These are phyloP conservation scores for Nothophoma quercina DNA, from an alignment of 2,329 filamentous ascomycete genomes.

Conservation along the genomic window DNA sequence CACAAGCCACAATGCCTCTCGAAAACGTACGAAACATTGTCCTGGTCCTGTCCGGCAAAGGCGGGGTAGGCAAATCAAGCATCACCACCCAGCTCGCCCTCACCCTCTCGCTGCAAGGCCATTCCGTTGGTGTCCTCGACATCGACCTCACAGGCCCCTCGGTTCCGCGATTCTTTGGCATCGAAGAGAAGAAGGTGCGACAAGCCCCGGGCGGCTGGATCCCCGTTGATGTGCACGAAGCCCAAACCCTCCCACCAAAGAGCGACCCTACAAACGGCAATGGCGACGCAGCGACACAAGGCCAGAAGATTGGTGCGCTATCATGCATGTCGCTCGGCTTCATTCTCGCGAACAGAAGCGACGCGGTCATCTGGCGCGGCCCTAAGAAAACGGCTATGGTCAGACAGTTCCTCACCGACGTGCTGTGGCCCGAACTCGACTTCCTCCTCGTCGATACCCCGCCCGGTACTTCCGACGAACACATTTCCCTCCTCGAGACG, in stretches of 20 bases:
- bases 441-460: slow-evolving; percentile 95
- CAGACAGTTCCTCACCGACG: slow-evolving; percentile 90
- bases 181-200: slow-evolving; percentile 87
- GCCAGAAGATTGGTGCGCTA: slow-evolving; percentile 65
- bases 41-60: slow-evolving; percentile 92
- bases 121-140: slow-evolving; percentile 93
- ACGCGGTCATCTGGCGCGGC: slow-evolving; percentile 96
- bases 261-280: slow-evolving; percentile 18
- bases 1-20: slow-evolving; percentile 66
- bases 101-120: slow-evolving; percentile 81
- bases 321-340: slow-evolving; percentile 95
- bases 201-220: slow-evolving; percentile 93
- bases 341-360: slow-evolving; percentile 79
- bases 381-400: slow-evolving; percentile 99
- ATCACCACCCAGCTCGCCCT: slow-evolving; percentile 96
- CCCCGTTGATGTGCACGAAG: slow-evolving; percentile 81
- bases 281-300: slow-evolving; percentile 9
- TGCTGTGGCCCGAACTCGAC: slow-evolving; percentile 85
- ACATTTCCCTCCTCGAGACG: slow-evolving; percentile 90
- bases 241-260: slow-evolving; percentile 41
- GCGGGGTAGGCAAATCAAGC: slow-evolving; percentile 96
- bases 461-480: slow-evolving; percentile 94
- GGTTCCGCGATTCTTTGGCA: slow-evolving; percentile 91
- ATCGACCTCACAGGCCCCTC: slow-evolving; percentile 96
- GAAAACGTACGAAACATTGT: slow-evolving; percentile 78